These are phyloP conservation scores for Aspergillus aculeatinus DNA, from an alignment of 2,329 filamentous ascomycete species.

Conservation along the genomic window DNA sequence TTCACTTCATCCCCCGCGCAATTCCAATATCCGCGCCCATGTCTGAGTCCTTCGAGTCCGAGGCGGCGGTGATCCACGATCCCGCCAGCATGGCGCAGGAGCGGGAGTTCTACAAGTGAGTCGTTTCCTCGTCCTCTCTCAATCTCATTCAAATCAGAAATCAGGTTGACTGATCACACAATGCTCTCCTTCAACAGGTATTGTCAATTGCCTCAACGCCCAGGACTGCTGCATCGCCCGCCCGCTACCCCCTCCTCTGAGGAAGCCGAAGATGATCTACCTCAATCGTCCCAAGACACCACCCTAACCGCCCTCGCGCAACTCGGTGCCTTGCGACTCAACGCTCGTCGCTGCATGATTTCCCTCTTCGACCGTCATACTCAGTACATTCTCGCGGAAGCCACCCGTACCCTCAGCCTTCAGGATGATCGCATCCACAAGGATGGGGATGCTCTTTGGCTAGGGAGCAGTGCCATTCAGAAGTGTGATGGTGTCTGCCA, in stretches of 20 bases:
- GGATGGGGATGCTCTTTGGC: constrained; percentile 17
- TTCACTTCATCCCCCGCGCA: background rate
- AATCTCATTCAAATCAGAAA: background rate
- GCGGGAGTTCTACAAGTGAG: background rate
- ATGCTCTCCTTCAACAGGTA: background rate
- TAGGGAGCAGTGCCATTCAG: constrained; percentile 17
- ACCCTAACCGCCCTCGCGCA: constrained; percentile 30
- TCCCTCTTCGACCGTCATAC: constrained; percentile 27
- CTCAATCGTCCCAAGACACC: constrained; percentile 14
- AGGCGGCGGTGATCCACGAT: background rate
- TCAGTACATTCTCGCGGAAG: constrained; percentile 32
- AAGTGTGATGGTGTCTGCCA: constrained; percentile 20
- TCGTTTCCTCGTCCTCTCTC: background rate
- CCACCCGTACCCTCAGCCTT: constrained; percentile 21
- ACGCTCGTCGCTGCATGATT: constrained; percentile 25
- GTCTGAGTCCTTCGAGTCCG: background rate
- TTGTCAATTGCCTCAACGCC: background rate
- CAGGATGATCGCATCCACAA: constrained; percentile 10
- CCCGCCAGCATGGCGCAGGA: background rate
- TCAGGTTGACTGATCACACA: background rate
- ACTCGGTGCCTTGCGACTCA: constrained; percentile 25
- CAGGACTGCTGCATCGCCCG: background rate
- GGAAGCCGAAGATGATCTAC: background rate
- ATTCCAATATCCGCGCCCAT: background rate
- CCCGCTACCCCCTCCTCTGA: background rate